Evolutionary conservation across 2,329 filamentous ascomycete genomes (phyloP).

Genomic region (Monilinia fructigena): DNA sequence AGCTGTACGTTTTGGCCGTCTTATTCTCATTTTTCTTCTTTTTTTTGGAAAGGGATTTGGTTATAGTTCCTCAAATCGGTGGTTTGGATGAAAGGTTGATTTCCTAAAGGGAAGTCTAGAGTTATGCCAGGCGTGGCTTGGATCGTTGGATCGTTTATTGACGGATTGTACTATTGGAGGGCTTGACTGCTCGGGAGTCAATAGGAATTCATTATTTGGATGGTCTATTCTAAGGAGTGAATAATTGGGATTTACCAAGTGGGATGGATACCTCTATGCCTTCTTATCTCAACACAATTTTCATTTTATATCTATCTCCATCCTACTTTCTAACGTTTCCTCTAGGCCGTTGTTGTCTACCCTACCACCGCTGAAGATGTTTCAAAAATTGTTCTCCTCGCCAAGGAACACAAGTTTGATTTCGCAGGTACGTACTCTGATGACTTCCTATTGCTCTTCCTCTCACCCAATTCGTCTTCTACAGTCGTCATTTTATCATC

Average conservation of each 20-base stretch:
- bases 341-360: slow-evolving; percentile 22
- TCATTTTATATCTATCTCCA: neutral
- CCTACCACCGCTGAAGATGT: slow-evolving; percentile 27
- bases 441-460: neutral
- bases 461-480: too few species aligned
- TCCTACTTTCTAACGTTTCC: neutral
- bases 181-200: neutral
- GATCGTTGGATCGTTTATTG: neutral
- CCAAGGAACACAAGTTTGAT: slow-evolving; percentile 23
- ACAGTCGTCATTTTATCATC: neutral
- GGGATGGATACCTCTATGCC: neutral
- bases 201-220: neutral
- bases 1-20: slow-evolving; percentile 26
- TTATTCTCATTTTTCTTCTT: too few species aligned
- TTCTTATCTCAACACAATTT: neutral
- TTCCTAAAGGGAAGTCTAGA: neutral
- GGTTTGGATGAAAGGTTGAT: neutral
- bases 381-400: slow-evolving; percentile 23
- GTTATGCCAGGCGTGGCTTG: too few species aligned
- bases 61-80: neutral
- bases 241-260: neutral
- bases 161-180: neutral
- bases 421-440: slow-evolving; percentile 9
- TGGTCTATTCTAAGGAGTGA: neutral
- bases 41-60: neutral